phyloP scores from a whole-genome alignment of 371 early-diverging fungal genomes.

The Batkoa obscura region DNA sequence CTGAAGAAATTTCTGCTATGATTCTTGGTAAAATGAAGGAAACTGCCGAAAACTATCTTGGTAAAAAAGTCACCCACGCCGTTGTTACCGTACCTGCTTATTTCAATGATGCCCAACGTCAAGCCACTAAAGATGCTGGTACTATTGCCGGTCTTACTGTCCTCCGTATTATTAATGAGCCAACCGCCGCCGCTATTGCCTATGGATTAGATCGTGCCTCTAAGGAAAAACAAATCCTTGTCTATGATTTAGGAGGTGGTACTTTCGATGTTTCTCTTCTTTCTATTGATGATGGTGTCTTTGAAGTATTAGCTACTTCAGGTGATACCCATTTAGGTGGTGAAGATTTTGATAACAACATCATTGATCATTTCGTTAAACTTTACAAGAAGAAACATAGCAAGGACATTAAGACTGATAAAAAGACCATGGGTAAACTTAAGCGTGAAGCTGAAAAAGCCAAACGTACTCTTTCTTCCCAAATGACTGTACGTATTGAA shows the following conservation, averaged over 20 bases:
- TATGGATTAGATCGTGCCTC: slow-evolving; percentile 58
- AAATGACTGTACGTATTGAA: slow-evolving; percentile 74
- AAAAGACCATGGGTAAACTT: slow-evolving; percentile 63
- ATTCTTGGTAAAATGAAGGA: slow-evolving; percentile 93
- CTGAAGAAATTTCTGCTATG: slow-evolving; percentile 87
- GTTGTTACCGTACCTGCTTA: slow-evolving; percentile 97
- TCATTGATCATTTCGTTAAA: slow-evolving; percentile 62
- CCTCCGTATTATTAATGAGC: slow-evolving; percentile 78
- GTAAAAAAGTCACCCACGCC: slow-evolving; percentile 72
- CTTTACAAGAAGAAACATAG: slow-evolving; percentile 48
- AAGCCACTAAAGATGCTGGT: slow-evolving; percentile 68
- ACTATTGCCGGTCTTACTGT: slow-evolving; percentile 57
- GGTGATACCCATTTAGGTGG: slow-evolving; percentile 93
- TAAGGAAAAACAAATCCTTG: slow-evolving; percentile 53
- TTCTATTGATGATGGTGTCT: slow-evolving; percentile 70
- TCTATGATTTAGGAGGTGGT: slow-evolving; percentile 94
- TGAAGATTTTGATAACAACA: slow-evolving; percentile 68
- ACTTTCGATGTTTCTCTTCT: slow-evolving; percentile 86
- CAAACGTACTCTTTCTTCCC: slow-evolving; percentile 74
- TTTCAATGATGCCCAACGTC: slow-evolving; percentile 70
- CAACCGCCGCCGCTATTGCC: slow-evolving; percentile 89
- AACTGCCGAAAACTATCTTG: slow-evolving; percentile 90
- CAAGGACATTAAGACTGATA: slow-evolving; percentile 47
- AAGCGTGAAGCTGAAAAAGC: slow-evolving; percentile 79
- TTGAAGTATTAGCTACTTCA: slow-evolving; percentile 67